Conservation (phyloP, 2,329 filamentous ascomycete genomes). For the Penicillium sp. region DNA sequence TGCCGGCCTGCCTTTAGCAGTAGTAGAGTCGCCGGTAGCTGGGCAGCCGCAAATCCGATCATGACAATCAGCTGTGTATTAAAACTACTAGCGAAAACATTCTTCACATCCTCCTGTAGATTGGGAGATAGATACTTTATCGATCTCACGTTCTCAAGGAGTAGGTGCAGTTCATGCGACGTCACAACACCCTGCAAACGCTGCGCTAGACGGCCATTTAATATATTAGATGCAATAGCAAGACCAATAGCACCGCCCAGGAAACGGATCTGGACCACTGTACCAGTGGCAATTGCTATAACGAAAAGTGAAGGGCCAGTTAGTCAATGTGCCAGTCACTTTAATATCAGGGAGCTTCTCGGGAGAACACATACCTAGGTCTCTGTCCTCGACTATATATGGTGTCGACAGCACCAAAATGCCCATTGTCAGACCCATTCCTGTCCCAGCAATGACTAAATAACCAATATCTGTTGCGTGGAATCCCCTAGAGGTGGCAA, state of each 20-base stretch:
- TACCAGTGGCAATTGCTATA: constrained; percentile 26
- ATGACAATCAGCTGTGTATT: constrained; percentile 23
- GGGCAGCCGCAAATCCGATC: constrained; percentile 26
- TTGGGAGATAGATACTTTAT: constrained; percentile 10
- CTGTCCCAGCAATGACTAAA: constrained; percentile 22
- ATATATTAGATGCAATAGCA: constrained; percentile 27
- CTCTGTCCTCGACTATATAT: constrained; percentile 27
- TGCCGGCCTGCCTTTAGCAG: constrained; percentile 18
- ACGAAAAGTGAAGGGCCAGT: not conserved
- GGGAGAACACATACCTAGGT: constrained; percentile 19
- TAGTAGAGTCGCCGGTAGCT: constrained; percentile 21
- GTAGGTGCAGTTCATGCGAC: constrained; percentile 16
- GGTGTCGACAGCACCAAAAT: constrained; percentile 24
- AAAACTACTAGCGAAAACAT: constrained; percentile 22
- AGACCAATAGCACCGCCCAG: constrained; percentile 29
- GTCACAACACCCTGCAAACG: constrained; percentile 18
- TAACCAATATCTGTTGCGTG: constrained; percentile 25
- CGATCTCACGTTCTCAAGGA: constrained; percentile 21
- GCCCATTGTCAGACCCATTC: constrained; percentile 24
- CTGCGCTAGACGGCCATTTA: constrained; percentile 21
- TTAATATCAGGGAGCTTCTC: not conserved
- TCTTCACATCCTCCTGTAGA: constrained; percentile 15
- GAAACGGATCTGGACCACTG: constrained; percentile 26
- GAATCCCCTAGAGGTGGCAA: constrained; percentile 18
- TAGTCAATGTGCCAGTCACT: not conserved